Evolutionary conservation across 2,329 filamentous ascomycete genomes (phyloP).

Genomic region (Verticillium nubilum): DNA sequence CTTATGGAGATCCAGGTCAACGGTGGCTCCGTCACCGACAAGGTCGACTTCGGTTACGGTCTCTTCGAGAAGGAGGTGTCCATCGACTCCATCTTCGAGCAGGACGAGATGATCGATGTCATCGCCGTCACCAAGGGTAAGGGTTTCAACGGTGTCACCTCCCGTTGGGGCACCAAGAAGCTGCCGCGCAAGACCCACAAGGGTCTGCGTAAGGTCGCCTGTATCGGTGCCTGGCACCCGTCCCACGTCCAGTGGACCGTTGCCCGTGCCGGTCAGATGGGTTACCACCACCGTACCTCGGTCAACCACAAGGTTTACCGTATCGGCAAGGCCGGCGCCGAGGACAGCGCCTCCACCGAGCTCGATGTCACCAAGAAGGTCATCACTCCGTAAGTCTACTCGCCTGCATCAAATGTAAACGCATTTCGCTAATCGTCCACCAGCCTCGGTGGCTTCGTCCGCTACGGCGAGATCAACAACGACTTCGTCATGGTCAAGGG

Average conservation of each 20-base stretch:
- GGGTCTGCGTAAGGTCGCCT: slow-evolving; percentile 99
- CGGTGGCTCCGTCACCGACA: slow-evolving; percentile 91
- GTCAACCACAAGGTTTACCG: slow-evolving; percentile 99
- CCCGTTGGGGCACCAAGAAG: slow-evolving; percentile 99
- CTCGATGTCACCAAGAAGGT: slow-evolving; percentile 98
- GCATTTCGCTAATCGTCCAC: slow-evolving; percentile 25
- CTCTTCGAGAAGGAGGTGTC: slow-evolving; percentile 99
- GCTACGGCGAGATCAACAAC: slow-evolving; percentile 99
- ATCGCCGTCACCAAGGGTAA: slow-evolving; percentile 99
- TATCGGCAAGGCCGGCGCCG: slow-evolving; percentile 86
- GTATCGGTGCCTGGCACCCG: slow-evolving; percentile 99
- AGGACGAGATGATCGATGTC: slow-evolving; percentile 99
- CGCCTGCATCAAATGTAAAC: not conserved
- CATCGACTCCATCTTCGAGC: slow-evolving; percentile 93
- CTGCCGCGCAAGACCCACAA: slow-evolving; percentile 99
- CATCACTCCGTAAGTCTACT: slow-evolving; percentile 88
- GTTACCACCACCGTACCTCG: slow-evolving; percentile 99
- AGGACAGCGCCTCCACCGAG: slow-evolving; percentile 90
- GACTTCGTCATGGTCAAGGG: slow-evolving; percentile 98
- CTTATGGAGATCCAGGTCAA: slow-evolving; percentile 99
- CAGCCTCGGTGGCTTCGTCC: slow-evolving; percentile 98
- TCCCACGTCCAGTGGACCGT: slow-evolving; percentile 99
- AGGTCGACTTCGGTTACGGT: slow-evolving; percentile 91
- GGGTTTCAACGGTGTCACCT: slow-evolving; percentile 95
- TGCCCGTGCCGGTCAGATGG: slow-evolving; percentile 98